phyloP scores from a whole-genome alignment of 2,329 filamentous ascomycete genomes.

The Pseudogymnoascus sp. region DNA sequence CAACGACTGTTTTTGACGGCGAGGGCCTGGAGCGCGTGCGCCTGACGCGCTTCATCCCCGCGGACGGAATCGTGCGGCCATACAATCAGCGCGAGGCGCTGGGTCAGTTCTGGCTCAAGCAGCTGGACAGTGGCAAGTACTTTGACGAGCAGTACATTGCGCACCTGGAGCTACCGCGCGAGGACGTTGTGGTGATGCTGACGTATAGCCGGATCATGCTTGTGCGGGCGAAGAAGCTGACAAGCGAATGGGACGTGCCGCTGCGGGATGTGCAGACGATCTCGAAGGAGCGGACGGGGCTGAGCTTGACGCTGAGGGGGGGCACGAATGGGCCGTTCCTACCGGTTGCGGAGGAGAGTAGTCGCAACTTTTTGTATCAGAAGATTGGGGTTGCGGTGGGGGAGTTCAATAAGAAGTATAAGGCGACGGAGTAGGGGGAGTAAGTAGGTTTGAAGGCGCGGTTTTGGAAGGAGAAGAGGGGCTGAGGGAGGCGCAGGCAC shows the following conservation, averaged over 20 bases:
- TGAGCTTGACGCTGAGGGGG: conserved; percentile 80
- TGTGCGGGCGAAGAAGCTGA: conserved; percentile 75
- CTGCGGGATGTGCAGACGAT: conserved; percentile 96
- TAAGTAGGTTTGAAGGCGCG: background rate
- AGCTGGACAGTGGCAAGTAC: conserved; percentile 92
- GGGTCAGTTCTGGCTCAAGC: conserved; percentile 98
- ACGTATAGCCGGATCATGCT: conserved; percentile 84
- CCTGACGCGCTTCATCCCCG: conserved; percentile 83
- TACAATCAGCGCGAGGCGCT: conserved; percentile 93
- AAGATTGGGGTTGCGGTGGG: conserved; percentile 59
- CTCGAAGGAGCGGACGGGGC: conserved; percentile 87
- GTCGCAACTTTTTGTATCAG: conserved; percentile 52
- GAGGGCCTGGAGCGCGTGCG: conserved; percentile 90
- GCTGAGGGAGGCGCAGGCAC: background rate
- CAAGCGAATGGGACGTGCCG: conserved; percentile 91
- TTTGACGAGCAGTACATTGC: conserved; percentile 98
- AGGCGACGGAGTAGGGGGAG: conserved; percentile 23
- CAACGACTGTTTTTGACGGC: conserved; percentile 94
- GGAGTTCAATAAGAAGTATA: conserved; percentile 55
- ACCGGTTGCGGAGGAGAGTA: conserved; percentile 81
- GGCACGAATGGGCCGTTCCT: conserved; percentile 92
- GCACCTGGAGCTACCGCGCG: conserved; percentile 81
- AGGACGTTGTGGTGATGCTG: conserved; percentile 84
- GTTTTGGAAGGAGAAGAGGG: background rate
- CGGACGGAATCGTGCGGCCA: conserved; percentile 86